A percentile compares a stretch with the other conserved stretches of the same genome.
Conservation (phyloP, 2,329 filamentous ascomycete genomes). For the Fusarium guadeloupense region DNA sequence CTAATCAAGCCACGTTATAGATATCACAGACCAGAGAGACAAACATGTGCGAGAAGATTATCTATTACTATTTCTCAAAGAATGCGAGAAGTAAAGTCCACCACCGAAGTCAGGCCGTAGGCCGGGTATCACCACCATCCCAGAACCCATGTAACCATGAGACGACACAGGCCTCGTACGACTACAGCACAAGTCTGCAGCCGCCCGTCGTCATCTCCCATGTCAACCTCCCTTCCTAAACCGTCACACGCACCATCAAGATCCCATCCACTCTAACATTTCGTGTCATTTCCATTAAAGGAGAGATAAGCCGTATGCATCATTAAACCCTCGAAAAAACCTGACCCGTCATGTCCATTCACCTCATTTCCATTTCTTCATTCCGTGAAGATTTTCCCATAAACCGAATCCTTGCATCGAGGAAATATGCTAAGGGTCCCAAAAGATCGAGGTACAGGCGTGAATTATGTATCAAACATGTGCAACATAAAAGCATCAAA, state of each 20-base stretch:
- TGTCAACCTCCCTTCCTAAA: conserved; percentile 18
- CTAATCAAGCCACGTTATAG: not conserved
- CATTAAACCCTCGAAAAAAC: conserved; percentile 47
- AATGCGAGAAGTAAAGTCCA: conserved; percentile 46
- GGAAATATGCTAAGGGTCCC: conserved; percentile 40
- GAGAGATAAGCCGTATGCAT: conserved; percentile 49
- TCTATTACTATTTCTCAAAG: conserved; percentile 45
- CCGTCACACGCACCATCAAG: conserved; percentile 29
- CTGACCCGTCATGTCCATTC: conserved; percentile 44
- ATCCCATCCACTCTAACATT: conserved; percentile 41
- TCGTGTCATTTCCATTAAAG: conserved; percentile 48
- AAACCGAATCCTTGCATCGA: conserved; percentile 35
- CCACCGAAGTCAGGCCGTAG: conserved; percentile 35
- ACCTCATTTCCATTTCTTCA: conserved; percentile 41
- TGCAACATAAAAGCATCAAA: conserved; percentile 48
- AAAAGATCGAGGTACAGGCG: conserved; percentile 47
- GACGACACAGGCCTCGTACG: conserved; percentile 2
- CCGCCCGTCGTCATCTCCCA: conserved; percentile 21
- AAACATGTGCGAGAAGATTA: conserved; percentile 37
- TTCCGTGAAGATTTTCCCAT: conserved; percentile 42
- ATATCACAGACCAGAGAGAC: not conserved
- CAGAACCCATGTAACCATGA: conserved; percentile 29
- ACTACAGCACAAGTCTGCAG: conserved; percentile 18
- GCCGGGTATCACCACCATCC: conserved; percentile 41
- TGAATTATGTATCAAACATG: conserved; percentile 57